Base-by-base conservation (phyloP, 148 eudicot species). In the Vaccinium darrowii region DNA sequence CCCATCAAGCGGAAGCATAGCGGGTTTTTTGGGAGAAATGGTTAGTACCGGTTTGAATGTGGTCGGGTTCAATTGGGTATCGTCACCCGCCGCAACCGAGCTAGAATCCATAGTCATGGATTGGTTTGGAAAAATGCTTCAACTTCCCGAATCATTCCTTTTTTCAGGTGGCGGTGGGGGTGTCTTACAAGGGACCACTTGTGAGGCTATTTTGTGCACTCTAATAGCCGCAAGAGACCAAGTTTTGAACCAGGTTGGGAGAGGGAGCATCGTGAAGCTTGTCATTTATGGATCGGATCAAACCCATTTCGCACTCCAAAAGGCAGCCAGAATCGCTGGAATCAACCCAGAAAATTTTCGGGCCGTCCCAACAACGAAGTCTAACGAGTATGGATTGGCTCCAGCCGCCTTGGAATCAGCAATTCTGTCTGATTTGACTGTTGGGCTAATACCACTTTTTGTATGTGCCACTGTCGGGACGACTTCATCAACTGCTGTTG, bases 51-150 rank as follows among this genome's bases (percentile, higher is more conserved):
- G 12, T 25, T 62, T 62, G 7, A 62, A 62, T 62, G 67, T n/a
- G 3, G 27, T 21, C 3, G 27, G 27, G 67, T 62, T 62, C 67
- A 62, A 62, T 9, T 62, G 67, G 67, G 67, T 62, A 8, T n/a
- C 27, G 0, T 62, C 27, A n/a, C 67, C 67, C 25, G 67, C 67
- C 11, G 25, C 67, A 0, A 62, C 67, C 12, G 67, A 62, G 27
- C 67, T 62, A 62, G 69, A 62, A 62, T 62, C 69, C 69, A 62
- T 62, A 21, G 69, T 62, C 69, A 62, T 62, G 69, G 69, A 62
- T 62, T 62, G 69, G 12, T 62, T 62, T 62, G 27, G 69, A 62
- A 62, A 62, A 62, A 7, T 62, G 11, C 69, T 62, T 62, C 27
- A 62, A 21, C 69, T 62, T 62, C 69, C 69, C 0, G 8, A 4